Evolutionary conservation across 75 land plant genomes (phyloP).

Genomic region (Sequoia sempervirens): DNA sequence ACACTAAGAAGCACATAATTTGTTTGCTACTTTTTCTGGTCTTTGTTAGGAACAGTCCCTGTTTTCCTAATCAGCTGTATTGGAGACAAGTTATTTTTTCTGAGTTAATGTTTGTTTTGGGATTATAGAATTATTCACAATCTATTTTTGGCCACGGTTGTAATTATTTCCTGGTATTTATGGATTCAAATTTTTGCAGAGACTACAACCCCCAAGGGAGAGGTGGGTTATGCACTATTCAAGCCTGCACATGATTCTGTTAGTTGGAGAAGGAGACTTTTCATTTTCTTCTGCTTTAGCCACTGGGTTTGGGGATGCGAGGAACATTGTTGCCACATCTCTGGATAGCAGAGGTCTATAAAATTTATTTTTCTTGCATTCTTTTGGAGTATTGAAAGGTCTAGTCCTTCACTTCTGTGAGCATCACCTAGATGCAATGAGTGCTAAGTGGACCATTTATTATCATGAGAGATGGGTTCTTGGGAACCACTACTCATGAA

Average conservation of each 20-base stretch:
- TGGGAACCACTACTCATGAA: no score
- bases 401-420: no score
- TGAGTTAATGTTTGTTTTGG: neutral
- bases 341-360: constrained; percentile 14
- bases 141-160: neutral
- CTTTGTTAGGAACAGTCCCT: neutral
- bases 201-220: neutral
- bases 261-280: constrained; percentile 53
- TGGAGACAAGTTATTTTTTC: no score
- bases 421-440: no score
- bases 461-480: no score
- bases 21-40: neutral
- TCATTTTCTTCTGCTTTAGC: constrained; percentile 33
- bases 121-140: neutral
- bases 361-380: neutral
- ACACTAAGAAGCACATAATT: neutral
- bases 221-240: constrained; percentile 15
- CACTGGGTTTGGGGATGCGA: constrained; percentile 23
- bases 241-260: constrained; percentile 16
- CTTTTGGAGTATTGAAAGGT: neutral
- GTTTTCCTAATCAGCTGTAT: neutral
- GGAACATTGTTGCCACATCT: constrained; percentile 35
- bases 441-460: no score
- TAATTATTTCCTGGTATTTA: neutral
- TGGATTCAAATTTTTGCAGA: neutral